Evolutionary conservation across 2,329 filamentous ascomycete genomes (phyloP).

Genomic region (Myrmaecium sp.): DNA sequence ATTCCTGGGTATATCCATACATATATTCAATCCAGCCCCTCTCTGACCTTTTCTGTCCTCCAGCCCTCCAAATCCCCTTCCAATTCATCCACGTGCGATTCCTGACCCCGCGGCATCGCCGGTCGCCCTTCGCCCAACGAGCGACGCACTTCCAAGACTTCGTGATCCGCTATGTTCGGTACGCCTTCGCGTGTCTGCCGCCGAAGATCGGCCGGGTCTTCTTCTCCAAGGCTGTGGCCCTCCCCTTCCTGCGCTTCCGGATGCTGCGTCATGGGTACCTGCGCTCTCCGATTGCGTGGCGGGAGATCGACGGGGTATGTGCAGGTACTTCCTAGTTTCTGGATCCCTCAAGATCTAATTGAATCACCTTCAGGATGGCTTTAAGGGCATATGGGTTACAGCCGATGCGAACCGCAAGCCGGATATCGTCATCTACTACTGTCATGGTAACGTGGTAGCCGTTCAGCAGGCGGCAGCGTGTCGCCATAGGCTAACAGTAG

Average conservation of each 20-base stretch:
- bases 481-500: too few species aligned
- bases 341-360: background rate
- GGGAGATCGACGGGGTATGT: conserved; percentile 37
- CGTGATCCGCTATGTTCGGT: conserved; percentile 60
- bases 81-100: conserved; percentile 42
- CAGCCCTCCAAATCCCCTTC: conserved; percentile 42
- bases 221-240: conserved; percentile 54
- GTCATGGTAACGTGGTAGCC: conserved; percentile 41
- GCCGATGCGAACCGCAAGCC: conserved; percentile 42
- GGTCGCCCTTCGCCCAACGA: conserved; percentile 47
- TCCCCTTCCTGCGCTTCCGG: conserved; percentile 60
- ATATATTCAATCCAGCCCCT: conserved; percentile 6
- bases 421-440: conserved; percentile 68
- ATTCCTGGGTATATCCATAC: conserved; percentile 42
- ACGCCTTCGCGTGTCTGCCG: conserved; percentile 57
- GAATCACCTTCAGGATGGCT: conserved; percentile 26
- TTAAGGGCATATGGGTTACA: conserved; percentile 54
- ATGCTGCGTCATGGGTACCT: conserved; percentile 56
- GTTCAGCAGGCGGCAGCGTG: too few species aligned
- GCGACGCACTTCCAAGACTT: conserved; percentile 63
- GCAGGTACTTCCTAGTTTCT: background rate
- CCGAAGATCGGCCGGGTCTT: conserved; percentile 55
- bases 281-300: conserved; percentile 46
- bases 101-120: conserved; percentile 27
- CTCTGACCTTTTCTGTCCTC: conserved; percentile 12